Evolutionary conservation across 257 asterid genomes (phyloP).

Genomic region (Primulina tabacum): DNA sequence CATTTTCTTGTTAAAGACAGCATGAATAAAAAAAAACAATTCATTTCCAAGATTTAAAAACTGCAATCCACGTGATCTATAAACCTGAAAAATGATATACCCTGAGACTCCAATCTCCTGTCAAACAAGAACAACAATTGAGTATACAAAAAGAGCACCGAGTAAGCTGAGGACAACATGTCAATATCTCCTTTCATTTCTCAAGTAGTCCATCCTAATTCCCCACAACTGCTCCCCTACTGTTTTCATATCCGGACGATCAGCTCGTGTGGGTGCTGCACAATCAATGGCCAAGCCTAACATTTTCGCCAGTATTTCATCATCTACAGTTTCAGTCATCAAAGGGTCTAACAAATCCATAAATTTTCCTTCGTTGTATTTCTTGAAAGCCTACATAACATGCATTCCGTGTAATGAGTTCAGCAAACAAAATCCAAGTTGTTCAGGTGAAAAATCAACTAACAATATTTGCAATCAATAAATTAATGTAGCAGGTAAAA

Average conservation of each 20-base stretch:
- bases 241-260: constrained; percentile 87
- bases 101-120: neutral
- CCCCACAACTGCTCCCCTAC: constrained; percentile 87
- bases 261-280: constrained; percentile 83
- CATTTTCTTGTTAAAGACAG: neutral
- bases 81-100: constrained; percentile 11
- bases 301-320: constrained; percentile 61
- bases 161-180: constrained; percentile 1
- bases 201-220: constrained; percentile 76
- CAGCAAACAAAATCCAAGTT: neutral
- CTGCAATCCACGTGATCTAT: neutral
- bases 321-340: constrained; percentile 50
- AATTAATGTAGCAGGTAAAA: neutral
- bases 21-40: neutral
- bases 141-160: neutral
- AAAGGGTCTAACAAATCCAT: constrained; percentile 71
- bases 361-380: constrained; percentile 48
- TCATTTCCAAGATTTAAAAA: neutral
- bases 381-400: constrained; percentile 65
- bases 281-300: constrained; percentile 75
- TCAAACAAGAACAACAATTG: constrained; percentile 9
- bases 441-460: neutral
- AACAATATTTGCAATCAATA: neutral
- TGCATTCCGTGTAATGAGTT: constrained; percentile 5
- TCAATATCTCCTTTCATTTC: constrained; percentile 43